Evolutionary conservation across 2,329 filamentous ascomycete genomes (phyloP).

Genomic region (Scytalidium lignicola): DNA sequence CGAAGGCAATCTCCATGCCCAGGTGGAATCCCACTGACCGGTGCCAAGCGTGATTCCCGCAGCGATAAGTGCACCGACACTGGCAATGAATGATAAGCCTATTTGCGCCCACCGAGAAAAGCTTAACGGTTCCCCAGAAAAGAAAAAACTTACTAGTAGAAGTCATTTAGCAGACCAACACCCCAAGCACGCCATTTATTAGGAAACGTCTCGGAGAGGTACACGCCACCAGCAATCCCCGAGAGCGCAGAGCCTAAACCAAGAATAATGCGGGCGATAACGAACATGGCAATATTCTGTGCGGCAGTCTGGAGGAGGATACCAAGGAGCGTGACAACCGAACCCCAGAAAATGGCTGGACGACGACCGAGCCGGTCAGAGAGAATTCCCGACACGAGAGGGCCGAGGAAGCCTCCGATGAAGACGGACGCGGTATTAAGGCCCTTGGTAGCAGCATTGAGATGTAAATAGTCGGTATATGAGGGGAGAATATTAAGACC

Average conservation of each 20-base stretch:
- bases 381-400: constrained; percentile 33
- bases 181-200: constrained; percentile 40
- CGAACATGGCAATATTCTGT: constrained; percentile 20
- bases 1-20: constrained; percentile 31
- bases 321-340: constrained; percentile 17
- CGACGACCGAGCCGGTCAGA: constrained; percentile 34
- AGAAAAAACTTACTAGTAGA: constrained; percentile 23
- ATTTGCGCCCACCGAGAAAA: not conserved
- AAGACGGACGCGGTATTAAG: constrained; percentile 52
- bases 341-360: constrained; percentile 19
- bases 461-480: constrained; percentile 50
- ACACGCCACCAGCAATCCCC: constrained; percentile 38
- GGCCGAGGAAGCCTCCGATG: constrained; percentile 44
- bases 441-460: constrained; percentile 46
- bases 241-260: constrained; percentile 13
- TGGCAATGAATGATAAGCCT: not conserved
- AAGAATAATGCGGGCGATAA: constrained; percentile 16
- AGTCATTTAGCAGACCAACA: constrained; percentile 34
- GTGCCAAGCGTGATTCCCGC: constrained; percentile 32
- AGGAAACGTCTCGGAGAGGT: constrained; percentile 45
- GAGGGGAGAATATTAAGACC: constrained; percentile 52
- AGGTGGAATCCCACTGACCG: constrained; percentile 29
- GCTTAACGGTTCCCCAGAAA: not conserved
- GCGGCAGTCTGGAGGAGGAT: constrained; percentile 21
- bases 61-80: constrained; percentile 30